Evolutionary conservation across 768 basidiomycete species (phyloP), one percentile per base, ranked within the genome.

Genomic region (Sistotremastrum suecicum): DNA sequence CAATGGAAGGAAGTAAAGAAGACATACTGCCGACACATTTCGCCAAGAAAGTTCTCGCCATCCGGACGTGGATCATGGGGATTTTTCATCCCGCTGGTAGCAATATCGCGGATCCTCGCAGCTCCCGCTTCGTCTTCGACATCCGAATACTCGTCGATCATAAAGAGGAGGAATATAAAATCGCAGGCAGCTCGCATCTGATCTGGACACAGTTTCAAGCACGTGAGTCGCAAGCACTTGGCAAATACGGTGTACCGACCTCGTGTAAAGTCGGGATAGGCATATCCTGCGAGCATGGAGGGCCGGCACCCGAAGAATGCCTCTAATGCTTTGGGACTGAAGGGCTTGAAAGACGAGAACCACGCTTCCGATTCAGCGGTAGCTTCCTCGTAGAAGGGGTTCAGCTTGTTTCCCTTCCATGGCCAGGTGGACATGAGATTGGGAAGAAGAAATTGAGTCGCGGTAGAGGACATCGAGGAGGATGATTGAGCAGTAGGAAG

Each of bases 121-220:
- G 63, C 69, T 3, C 51, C 61, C 0, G 54, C 34, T 0, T 52
- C 59, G 30, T 59, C 50, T 0, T 60, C 60, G 9, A 64, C 57
- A 55, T 77, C 75, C 4, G 72, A 66, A 49, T 69, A 65, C 51
- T 73, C 69, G 52, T 77, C 75, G 51, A 69, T 62, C 37, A 74
- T 47, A 50, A 71, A 75, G 53, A 72, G 63, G 5, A 74, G 50
- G 36, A 69, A 65, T 69, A 76, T 74, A 41, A 75, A 55, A 47
- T 75, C 73, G 44, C 72, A 71, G 5, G 59, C 64, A 9, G 63
- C 58, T 10, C 68, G 61, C 12, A 54, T 38, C 52, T 59, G 32
- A 20, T 20, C 20, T 20, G 20, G 20, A 20, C 20, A 20, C 20
- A 20, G 20, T 20, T 20, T 20, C 20, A 20, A 20, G 20, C 20